A percentile compares a stretch with the other conserved stretches of the same genome.
Conservation (phyloP, 768 basidiomycete genomes). For the Boletus reticulatus region DNA sequence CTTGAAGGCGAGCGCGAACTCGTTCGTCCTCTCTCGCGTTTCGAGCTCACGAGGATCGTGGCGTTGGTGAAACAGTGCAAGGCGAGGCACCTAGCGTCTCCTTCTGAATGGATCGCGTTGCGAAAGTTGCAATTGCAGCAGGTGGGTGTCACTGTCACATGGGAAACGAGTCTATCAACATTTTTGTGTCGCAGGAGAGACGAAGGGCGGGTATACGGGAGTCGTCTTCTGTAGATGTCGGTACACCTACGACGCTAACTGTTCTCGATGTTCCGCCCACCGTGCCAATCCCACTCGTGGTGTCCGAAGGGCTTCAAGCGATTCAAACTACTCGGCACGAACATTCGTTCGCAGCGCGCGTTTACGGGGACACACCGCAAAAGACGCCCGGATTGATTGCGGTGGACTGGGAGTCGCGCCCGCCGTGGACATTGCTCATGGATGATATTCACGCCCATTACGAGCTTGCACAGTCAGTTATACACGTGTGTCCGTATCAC, state of each 20-base stretch:
- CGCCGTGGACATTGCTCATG: constrained; percentile 79
- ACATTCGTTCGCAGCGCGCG: constrained; percentile 63
- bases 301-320: constrained; percentile 50
- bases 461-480: constrained; percentile 51
- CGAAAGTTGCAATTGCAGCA: constrained; percentile 48
- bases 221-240: background rate
- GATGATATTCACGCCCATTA: constrained; percentile 67
- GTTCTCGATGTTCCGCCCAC: constrained; percentile 30
- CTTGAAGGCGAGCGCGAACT: constrained; percentile 23
- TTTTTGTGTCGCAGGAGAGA: constrained; percentile 19
- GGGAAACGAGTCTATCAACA: background rate
- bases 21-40: constrained; percentile 42
- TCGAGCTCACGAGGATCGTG: constrained; percentile 39
- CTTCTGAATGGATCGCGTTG: constrained; percentile 34
- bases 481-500: background rate
- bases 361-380: constrained; percentile 42
- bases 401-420: constrained; percentile 67
- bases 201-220: constrained; percentile 12
- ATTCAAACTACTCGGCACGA: constrained; percentile 65
- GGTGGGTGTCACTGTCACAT: constrained; percentile 7
- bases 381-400: constrained; percentile 42
- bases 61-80: constrained; percentile 14
- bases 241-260: constrained; percentile 9
- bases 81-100: constrained; percentile 16
- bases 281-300: constrained; percentile 28